Base-by-base conservation (phyloP, 140 eudicot genomes). In the Anethum foeniculum region DNA sequence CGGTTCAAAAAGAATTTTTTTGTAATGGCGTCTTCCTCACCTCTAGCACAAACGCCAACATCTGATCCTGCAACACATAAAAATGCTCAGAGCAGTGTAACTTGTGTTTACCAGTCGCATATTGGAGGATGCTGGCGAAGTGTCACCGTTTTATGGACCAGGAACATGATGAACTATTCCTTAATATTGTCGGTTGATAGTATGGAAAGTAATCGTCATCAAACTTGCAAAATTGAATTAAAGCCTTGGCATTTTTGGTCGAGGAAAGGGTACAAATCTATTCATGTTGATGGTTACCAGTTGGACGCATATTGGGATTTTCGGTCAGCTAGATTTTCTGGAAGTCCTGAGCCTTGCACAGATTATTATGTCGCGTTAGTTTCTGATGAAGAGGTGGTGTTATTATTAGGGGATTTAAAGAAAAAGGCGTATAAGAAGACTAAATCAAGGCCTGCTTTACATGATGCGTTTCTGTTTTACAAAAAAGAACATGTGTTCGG, bases 101-200 rank as follows among this genome's bases (percentile, higher is more conserved):
- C 92, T 0, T 89, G 93, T 79, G 87, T 94, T 68, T 90, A 90
- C 71, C 96, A 89, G 77, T 82, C 90, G 1, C 90, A 89, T 80
- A 90, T 94, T 18, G 96, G 94, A 67, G 74, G 74, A 67, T 67
- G 74, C 7, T 67, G 74, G 74, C 74, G 74, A 67, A 67, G 43
- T 23, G 36, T 67, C 41, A 67, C 74, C 43, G 74, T 30, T 67
- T 67, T 67, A 67, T 67, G 74, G 74, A 30, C 74, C 74, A 67
- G 32, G 74, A 67, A 67, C 43, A 67, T 67, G 74, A 67, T 67
- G 74, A 67, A 67, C 74, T 67, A 67, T 67, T 67, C 74, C 11
- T 32, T 67, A 32, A 67, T 67, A 41, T 30, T 67, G 74, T 67
- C 23, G 6, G 74, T 67, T 4, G 74, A 67, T 67, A 67, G 74